These are phyloP conservation scores for Chlorella vulgaris DNA, from an alignment of 139 green algal genomes.

Conservation along the genomic window DNA sequence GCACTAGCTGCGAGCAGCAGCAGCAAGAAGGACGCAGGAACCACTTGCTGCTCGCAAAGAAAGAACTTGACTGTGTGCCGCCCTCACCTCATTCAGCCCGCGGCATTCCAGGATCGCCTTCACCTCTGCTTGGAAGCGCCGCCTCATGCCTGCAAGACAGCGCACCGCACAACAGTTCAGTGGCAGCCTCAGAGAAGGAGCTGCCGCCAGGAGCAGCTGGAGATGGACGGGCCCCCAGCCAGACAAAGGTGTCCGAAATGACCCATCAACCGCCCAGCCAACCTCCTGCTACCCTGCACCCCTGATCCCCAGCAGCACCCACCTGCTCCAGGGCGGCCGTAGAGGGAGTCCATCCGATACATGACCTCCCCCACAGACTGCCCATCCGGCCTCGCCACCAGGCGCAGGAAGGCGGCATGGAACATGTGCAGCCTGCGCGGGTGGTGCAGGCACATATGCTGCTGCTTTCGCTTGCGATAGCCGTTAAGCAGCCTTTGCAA, in stretches of 20 bases:
- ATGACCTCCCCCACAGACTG: constrained; percentile 30
- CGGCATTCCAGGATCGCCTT: constrained; percentile 19
- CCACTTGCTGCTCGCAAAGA: neutral
- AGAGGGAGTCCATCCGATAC: constrained; percentile 33
- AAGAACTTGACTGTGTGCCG: neutral
- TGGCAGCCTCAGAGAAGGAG: neutral
- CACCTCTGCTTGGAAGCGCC: constrained; percentile 21
- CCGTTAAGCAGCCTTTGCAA: neutral
- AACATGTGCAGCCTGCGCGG: constrained; percentile 28
- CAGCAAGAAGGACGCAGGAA: too few relatives aligned
- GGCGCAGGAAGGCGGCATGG: constrained; percentile 37
- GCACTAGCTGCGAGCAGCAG: too few relatives aligned
- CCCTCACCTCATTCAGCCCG: neutral
- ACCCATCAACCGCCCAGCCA: too few relatives aligned
- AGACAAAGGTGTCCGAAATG: neutral
- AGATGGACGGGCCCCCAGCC: too few relatives aligned
- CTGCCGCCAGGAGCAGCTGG: neutral
- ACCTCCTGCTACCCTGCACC: too few relatives aligned
- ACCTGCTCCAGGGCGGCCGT: constrained; percentile 34
- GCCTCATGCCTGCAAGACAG: constrained; percentile 10
- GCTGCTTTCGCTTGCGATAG: neutral
- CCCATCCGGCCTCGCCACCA: constrained; percentile 26
- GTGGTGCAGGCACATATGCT: neutral
- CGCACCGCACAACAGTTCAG: neutral
- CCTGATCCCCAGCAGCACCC: too few relatives aligned